These are phyloP conservation scores for Klebsormidium nitens DNA, from an alignment of 139 green algal species.

Conservation along the genomic window DNA sequence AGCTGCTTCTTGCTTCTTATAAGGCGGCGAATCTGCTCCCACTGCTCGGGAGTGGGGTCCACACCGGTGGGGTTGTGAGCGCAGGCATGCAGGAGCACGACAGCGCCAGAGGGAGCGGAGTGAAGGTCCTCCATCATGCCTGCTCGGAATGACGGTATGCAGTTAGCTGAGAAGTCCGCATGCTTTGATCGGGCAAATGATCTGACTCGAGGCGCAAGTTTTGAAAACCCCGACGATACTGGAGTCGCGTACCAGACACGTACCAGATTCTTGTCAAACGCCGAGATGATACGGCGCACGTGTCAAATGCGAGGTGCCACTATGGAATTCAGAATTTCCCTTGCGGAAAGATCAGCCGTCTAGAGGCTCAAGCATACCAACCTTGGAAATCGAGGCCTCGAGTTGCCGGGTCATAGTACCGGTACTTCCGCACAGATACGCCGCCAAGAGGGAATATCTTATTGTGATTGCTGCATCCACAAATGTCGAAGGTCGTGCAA, in stretches of 20 bases:
- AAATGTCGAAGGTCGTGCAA: too few relatives aligned
- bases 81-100: constrained; percentile 87
- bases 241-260: not conserved
- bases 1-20: constrained; percentile 70
- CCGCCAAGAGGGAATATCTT: constrained; percentile 60
- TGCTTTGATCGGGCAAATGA: not conserved
- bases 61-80: constrained; percentile 92
- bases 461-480: constrained; percentile 84
- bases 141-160: constrained; percentile 1
- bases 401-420: constrained; percentile 83
- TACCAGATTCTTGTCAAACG: too few relatives aligned
- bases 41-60: constrained; percentile 82
- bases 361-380: not conserved
- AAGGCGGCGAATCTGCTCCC: constrained; percentile 56
- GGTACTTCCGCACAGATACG: constrained; percentile 41
- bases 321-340: not conserved
- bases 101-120: constrained; percentile 53
- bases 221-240: not conserved
- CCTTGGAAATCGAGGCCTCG: constrained; percentile 68
- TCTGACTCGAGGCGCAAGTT: not conserved
- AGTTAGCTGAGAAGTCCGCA: not conserved
- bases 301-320: not conserved
- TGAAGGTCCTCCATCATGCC: constrained; percentile 37
- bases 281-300: not conserved
- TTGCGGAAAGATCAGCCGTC: not conserved